Base-by-base conservation (phyloP, 1,284 basidiomycete genomes). In the Melampsora americana region DNA sequence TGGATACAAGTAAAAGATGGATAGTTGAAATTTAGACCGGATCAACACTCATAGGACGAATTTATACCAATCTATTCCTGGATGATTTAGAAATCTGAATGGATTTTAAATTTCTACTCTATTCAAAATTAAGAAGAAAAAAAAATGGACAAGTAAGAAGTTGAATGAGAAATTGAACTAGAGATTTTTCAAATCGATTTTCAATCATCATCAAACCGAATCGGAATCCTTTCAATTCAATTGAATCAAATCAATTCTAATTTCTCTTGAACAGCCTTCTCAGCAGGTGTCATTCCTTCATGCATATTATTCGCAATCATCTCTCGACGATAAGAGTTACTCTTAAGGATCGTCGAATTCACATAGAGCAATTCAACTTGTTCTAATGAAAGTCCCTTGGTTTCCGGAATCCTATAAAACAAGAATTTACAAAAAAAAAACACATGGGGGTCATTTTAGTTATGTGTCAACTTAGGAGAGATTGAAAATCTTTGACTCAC, bases 341-440 rank as follows among this genome's bases (percentile, higher is more conserved):
- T 73, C 62, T 66, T 73, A 26, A 73, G 71, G 9, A 73, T 61
- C 6, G 73, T 69, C 28, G 66, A 69, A 53, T 76, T 69, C 20
- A 59, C 42, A 26, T 76, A 77, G 20, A 77, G 53, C n/a, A 77
- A 56, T 26, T 77, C 77, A 12, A 77, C 71, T 35, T 77, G 77
- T 53, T 75, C 72, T 23, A 77, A 62, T 2, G 88, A 89, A 18
- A 90, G 85, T 6, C 88, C 89, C 83, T 89, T 89, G 70, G 88
- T 89, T 85, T 87, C 79, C 20, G 76, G 80, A 39, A 79, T 77
- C 35, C 50, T 77, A 76, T 60, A 70, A 64, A 61, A 73, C 56
- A 18, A 46, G 42, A 69, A 3, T 7, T 42, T 35, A 23, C 20
- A 56, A 35, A n/a, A n/a, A n/a, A n/a, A n/a, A n/a, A n/a, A 60